Conservation (phyloP, 192 early-diverging fungal genomes). For the Coemansia sp. region DNA sequence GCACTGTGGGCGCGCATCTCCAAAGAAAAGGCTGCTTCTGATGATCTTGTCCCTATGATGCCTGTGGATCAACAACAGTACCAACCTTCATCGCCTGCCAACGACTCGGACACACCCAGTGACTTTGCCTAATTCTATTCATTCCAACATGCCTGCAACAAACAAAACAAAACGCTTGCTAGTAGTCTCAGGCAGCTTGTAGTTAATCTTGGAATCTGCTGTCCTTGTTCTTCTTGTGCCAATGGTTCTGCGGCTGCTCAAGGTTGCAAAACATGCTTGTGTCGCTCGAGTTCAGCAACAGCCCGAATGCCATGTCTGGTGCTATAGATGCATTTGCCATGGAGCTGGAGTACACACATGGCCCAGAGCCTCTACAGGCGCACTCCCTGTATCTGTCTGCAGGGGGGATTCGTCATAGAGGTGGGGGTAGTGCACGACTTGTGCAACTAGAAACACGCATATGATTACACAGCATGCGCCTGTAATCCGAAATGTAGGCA, state of each 20-base stretch:
- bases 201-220: neutral
- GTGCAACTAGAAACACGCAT: neutral
- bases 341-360: no score
- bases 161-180: no score
- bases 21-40: slow-evolving; percentile 22
- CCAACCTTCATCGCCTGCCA: neutral
- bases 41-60: slow-evolving; percentile 34
- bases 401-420: neutral
- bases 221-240: neutral
- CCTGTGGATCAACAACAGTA: neutral
- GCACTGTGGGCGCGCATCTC: slow-evolving; percentile 40
- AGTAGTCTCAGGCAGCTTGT: neutral
- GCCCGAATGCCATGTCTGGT: slow-evolving; percentile 3
- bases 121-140: neutral
- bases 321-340: no score
- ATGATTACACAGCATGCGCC: neutral
- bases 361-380: neutral
- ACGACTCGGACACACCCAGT: neutral
- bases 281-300: neutral
- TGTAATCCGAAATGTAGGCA: neutral
- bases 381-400: neutral
- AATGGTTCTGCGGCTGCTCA: neutral
- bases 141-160: neutral
- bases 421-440: neutral
- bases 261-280: neutral